Conservation (phyloP, 768 basidiomycete species). For the Suillus brevipes region DNA sequence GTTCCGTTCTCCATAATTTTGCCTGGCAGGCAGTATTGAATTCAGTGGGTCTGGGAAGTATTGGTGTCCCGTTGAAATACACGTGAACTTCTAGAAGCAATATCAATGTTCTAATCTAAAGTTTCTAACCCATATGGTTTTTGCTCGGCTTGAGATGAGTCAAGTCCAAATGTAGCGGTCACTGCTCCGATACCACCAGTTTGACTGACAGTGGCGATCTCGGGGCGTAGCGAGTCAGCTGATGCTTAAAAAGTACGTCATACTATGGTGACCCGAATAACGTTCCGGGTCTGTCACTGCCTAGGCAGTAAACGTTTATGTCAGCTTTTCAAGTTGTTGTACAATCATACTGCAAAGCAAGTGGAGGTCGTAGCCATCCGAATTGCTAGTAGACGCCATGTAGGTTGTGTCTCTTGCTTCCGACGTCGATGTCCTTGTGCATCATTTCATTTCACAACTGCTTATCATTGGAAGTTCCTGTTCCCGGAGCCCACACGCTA, state of each 20-base stretch:
- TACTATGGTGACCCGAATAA: too few species aligned
- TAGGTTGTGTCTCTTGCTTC: background rate
- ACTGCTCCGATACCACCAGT: conserved; percentile 6
- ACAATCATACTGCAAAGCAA: background rate
- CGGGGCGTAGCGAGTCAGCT: too few species aligned
- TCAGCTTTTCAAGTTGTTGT: too few species aligned
- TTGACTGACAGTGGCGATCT: too few species aligned
- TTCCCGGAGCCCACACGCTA: conserved; percentile 19
- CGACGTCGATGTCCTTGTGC: background rate
- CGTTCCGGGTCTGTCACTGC: too few species aligned
- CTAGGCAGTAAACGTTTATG: too few species aligned
- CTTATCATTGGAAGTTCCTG: conserved; percentile 11
- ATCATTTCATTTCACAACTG: background rate
- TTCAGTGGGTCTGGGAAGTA: background rate
- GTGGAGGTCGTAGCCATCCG: background rate
- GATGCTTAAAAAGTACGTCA: too few species aligned
- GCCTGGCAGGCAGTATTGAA: background rate
- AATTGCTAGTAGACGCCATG: background rate
- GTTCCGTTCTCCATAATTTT: background rate
- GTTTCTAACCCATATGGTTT: background rate
- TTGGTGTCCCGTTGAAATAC: background rate
- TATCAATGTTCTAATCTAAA: background rate
- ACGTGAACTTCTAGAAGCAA: conserved; percentile 5
- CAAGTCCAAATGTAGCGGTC: conserved; percentile 7
- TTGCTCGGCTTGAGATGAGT: background rate